Evolutionary conservation across 306 rosid genomes (phyloP), one percentile per base, ranked within the genome.

Genomic region (Oxytropis ochrocephala): DNA sequence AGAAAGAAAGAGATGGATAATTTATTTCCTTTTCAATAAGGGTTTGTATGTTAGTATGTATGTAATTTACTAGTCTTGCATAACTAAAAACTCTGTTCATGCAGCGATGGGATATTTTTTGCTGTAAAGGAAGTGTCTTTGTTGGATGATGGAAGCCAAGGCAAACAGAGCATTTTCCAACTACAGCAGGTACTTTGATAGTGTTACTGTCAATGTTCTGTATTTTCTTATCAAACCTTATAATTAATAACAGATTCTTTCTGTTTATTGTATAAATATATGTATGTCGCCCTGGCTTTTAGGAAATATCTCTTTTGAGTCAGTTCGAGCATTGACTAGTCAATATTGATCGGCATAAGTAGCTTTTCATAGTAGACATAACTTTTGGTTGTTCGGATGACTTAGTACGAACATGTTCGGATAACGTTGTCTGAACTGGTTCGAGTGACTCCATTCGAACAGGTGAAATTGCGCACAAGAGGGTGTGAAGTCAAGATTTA

Each of bases 101-200:
- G 75, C 80, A 86, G 87, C 18, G 88, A 86, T 78, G 91, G 91
- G 16, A 73, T 69, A 67, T 83, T 86, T 83, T 86, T 83, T 42
- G 88, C 88, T 12, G 86, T 86, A 7, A 86, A 86, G 78, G 91
- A 86, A 78, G 88, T 83, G 42, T 83, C 91, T n/a, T 76, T 86
- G 49, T 63, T 83, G 71, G 91, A 86, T 79, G 81, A 80, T 35
- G 88, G 81, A 60, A 73, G 73, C 84, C 88, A 73, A 52, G 88
- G 84, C n/a, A 81, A 83, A 83, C 86, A 86, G 72, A 81, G 82
- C 38, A 67, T 83, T 61, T 60, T 66, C 57, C 86, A 83, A 67
- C 88, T 86, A 76, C 83, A 83, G 77, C 88, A 81, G 91, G 91
- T 38, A 33, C 38, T 33, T 33, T 5, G 38, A 5, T 7, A 33